phyloP scores from a whole-genome alignment of 2,329 filamentous ascomycete genomes.

The Anthostomella pinea region DNA sequence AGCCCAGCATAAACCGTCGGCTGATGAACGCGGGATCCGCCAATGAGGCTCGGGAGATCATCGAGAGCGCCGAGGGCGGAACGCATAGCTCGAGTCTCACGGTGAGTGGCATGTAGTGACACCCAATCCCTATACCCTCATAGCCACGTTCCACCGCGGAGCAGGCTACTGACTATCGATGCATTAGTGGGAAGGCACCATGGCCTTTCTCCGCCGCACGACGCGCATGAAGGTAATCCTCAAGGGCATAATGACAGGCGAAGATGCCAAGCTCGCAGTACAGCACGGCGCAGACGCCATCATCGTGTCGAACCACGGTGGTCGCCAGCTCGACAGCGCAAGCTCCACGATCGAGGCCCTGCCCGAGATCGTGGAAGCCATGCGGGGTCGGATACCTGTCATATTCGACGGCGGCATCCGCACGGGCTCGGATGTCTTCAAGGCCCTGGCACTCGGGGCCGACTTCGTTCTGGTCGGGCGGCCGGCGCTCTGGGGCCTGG shows the following conservation, averaged over 20 bases:
- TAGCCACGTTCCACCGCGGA: too few relatives aligned
- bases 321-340: constrained; percentile 44
- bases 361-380: constrained; percentile 44
- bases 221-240: constrained; percentile 22
- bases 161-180: constrained; percentile 38
- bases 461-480: constrained; percentile 6
- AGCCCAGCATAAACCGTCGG: too few relatives aligned
- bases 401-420: constrained; percentile 45
- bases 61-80: too few relatives aligned
- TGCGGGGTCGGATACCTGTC: constrained; percentile 41
- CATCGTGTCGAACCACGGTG: constrained; percentile 46
- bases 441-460: constrained; percentile 11
- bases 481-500: constrained; percentile 9
- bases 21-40: too few relatives aligned
- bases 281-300: constrained; percentile 26
- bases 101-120: too few relatives aligned
- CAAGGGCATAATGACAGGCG: constrained; percentile 31
- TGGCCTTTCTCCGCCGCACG: constrained; percentile 48
- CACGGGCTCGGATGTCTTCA: constrained; percentile 8
- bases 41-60: too few relatives aligned
- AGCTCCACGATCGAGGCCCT: constrained; percentile 43
- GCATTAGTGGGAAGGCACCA: constrained; percentile 50
- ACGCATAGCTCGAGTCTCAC: too few relatives aligned
- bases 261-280: constrained; percentile 41
- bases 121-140: too few relatives aligned